Evolutionary conservation across 208 protist species (phyloP).

Genomic region (Acanthamoeba lenticulata): DNA sequence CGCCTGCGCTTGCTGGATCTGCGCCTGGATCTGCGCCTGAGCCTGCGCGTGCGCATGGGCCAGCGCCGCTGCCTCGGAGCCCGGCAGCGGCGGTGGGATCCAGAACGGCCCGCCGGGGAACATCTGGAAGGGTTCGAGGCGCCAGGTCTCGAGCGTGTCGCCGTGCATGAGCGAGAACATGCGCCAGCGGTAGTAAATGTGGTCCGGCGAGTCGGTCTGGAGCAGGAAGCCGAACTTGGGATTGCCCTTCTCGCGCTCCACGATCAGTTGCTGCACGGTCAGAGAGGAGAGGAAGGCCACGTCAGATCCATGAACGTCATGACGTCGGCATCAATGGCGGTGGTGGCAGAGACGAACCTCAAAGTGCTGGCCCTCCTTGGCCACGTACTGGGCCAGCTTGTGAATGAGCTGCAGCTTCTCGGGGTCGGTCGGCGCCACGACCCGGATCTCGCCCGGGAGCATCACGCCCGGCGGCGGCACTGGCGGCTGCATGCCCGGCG

Average conservation of each 20-base stretch:
- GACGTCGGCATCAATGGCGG: too few relatives aligned
- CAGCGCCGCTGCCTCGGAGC: background rate
- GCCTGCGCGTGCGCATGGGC: background rate
- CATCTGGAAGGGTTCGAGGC: slow-evolving; percentile 73
- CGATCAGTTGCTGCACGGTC: slow-evolving; percentile 55
- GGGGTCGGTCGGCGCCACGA: background rate
- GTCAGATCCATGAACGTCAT: background rate
- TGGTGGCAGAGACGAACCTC: slow-evolving; percentile 56
- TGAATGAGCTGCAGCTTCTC: slow-evolving; percentile 66
- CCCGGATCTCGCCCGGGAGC: background rate
- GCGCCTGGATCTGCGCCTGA: too few relatives aligned
- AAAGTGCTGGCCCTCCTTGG: slow-evolving; percentile 68
- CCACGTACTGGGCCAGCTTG: slow-evolving; percentile 68
- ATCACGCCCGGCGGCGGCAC: background rate
- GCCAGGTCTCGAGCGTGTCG: slow-evolving; percentile 69
- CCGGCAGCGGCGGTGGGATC: slow-evolving; percentile 52
- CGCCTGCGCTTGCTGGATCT: background rate
- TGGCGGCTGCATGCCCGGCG: background rate
- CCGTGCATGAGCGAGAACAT: slow-evolving; percentile 75
- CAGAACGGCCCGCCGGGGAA: slow-evolving; percentile 68
- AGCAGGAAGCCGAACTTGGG: slow-evolving; percentile 77
- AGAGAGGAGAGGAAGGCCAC: background rate
- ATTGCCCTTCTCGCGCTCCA: slow-evolving; percentile 76
- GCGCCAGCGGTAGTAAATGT: slow-evolving; percentile 81
- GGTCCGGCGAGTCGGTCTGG: slow-evolving; percentile 58